Percentiles rank a stretch among this genome's conserved stretches.
Evolutionary conservation across 306 rosid species (phyloP).

Genomic region (Quercus berberidifolia): DNA sequence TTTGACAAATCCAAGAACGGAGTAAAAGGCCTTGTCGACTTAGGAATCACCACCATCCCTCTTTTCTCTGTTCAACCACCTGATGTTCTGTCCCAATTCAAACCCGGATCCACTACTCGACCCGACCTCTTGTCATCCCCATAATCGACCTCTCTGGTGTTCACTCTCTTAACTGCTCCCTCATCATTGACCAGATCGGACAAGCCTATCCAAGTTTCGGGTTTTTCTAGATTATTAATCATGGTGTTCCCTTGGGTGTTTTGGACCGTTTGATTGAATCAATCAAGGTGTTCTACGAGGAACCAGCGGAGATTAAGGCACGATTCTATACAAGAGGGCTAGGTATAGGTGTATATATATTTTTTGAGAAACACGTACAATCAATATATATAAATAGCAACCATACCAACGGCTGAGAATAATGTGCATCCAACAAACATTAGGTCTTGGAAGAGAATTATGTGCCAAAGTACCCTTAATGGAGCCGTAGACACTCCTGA

Average conservation of each 20-base stretch:
- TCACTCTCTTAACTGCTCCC: conserved; percentile 11
- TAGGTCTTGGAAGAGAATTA: too few species aligned
- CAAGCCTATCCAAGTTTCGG: conserved; percentile 29
- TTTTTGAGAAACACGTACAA: too few species aligned
- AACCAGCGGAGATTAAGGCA: conserved; percentile 16
- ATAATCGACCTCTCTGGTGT: conserved; percentile 28
- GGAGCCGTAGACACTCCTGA: too few species aligned
- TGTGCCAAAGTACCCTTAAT: too few species aligned
- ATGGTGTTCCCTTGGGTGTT: conserved; percentile 23
- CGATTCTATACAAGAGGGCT: conserved; percentile 11
- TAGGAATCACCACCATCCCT: conserved; percentile 28
- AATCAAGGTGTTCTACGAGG: conserved; percentile 38
- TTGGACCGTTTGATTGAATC: conserved; percentile 20
- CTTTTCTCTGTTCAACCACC: conserved; percentile 34
- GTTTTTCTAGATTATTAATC: conserved; percentile 47
- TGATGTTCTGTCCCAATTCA: conserved; percentile 8
- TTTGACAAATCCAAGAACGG: conserved; percentile 36
- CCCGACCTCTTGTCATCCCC: conserved; percentile 5
- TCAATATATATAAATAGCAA: too few species aligned
- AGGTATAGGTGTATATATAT: conserved; percentile 14
- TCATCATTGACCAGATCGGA: conserved; percentile 19
- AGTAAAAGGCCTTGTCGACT: conserved; percentile 35
- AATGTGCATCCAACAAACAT: too few species aligned
- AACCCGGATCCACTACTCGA: background rate
- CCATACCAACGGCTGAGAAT: too few species aligned